phyloP scores from a whole-genome alignment of 2,329 filamentous ascomycete genomes.

The Epichloe sp. region DNA sequence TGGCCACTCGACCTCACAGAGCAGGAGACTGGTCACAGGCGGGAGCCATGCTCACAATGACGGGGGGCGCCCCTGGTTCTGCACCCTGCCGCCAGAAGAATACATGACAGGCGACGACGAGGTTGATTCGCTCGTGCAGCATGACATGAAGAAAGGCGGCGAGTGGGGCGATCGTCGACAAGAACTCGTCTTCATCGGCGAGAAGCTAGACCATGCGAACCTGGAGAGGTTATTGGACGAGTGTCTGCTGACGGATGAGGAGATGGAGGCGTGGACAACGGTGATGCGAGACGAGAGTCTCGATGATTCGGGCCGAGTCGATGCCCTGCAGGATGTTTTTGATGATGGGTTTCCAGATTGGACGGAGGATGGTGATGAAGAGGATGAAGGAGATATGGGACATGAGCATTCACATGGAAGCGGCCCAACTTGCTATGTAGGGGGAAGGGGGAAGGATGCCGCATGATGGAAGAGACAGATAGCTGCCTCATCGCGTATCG shows the following conservation, averaged over 20 bases:
- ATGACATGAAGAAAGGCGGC: constrained; percentile 38
- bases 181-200: constrained; percentile 62
- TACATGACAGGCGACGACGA: constrained; percentile 33
- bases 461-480: background rate
- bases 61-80: constrained; percentile 46
- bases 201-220: constrained; percentile 39
- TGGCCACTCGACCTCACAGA: constrained; percentile 42
- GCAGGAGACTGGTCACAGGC: constrained; percentile 51
- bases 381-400: constrained; percentile 20
- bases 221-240: constrained; percentile 42
- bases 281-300: constrained; percentile 33
- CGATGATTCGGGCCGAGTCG: constrained; percentile 25
- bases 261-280: constrained; percentile 39
- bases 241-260: constrained; percentile 48
- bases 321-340: constrained; percentile 36
- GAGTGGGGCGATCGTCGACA: constrained; percentile 59
- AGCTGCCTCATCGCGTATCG: background rate
- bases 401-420: constrained; percentile 3
- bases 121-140: constrained; percentile 34
- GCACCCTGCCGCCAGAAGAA: constrained; percentile 38
- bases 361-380: constrained; percentile 29
- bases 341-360: constrained; percentile 48
- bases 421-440: background rate
- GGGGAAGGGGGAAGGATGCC: background rate
- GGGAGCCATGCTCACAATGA: constrained; percentile 49